A percentile compares a stretch with the other conserved stretches of the same genome.
Evolutionary conservation across 257 asterid genomes (phyloP).

Genomic region (Solanum lycopersicoides): DNA sequence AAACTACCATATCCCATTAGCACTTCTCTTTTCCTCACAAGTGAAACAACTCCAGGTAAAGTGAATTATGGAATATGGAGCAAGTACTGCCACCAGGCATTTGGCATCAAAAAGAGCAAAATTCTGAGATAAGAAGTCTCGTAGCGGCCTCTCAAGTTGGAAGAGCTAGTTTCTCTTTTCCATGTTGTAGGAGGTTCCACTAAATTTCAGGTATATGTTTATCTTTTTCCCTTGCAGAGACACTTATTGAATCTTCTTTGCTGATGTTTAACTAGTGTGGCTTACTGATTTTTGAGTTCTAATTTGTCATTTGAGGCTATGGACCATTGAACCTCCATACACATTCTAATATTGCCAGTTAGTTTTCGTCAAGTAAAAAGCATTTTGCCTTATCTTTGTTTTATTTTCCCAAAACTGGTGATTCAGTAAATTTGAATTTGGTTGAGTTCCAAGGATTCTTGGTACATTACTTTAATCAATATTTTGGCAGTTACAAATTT

Average conservation of each 20-base stretch:
- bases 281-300: neutral
- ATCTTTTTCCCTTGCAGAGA: neutral
- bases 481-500: neutral
- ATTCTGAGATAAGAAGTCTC: neutral
- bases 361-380: neutral
- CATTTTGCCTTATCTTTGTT: neutral
- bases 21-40: neutral
- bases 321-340: neutral
- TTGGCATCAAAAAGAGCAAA: neutral
- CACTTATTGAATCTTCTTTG: neutral
- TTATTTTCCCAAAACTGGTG: neutral
- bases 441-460: neutral
- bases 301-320: neutral
- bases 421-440: neutral
- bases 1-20: neutral
- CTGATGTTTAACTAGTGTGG: neutral
- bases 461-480: neutral
- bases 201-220: neutral
- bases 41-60: neutral
- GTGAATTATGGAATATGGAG: neutral
- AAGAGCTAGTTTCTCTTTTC: neutral
- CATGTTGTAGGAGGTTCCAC: neutral
- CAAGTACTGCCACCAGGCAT: neutral
- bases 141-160: neutral
- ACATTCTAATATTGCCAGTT: neutral